Conservation (phyloP, 495 filamentous ascomycete species). For the Annulohypoxylon bovei region DNA sequence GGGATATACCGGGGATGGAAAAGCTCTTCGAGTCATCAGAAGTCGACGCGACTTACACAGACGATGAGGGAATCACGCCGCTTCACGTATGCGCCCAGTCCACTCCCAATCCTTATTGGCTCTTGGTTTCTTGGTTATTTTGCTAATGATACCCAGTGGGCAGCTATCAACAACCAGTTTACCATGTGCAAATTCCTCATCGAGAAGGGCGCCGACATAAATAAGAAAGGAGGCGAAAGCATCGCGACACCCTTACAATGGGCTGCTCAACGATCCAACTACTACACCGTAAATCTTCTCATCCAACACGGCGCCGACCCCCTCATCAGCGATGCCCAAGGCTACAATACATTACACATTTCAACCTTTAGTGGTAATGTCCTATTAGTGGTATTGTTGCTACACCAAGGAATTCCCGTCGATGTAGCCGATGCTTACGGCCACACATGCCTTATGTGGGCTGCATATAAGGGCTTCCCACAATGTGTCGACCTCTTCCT, state of each 20-base stretch:
- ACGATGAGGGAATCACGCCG: slow-evolving; percentile 93
- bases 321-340: slow-evolving; percentile 86
- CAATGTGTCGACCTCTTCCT: slow-evolving; percentile 92
- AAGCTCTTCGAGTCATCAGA: slow-evolving; percentile 86
- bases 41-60: slow-evolving; percentile 79
- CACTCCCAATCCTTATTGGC: background rate
- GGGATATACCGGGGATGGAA: slow-evolving; percentile 87
- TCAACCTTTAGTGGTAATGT: slow-evolving; percentile 97
- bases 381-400: slow-evolving; percentile 81
- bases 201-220: slow-evolving; percentile 88
- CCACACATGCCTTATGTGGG: slow-evolving; percentile 97
- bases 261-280: slow-evolving; percentile 94
- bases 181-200: slow-evolving; percentile 95
- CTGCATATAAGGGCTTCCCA: slow-evolving; percentile 94
- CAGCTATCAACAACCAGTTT: slow-evolving; percentile 98
- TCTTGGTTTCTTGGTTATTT: background rate
- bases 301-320: slow-evolving; percentile 91
- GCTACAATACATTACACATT: slow-evolving; percentile 96
- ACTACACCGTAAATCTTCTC: slow-evolving; percentile 79
- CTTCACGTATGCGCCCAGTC: slow-evolving; percentile 76
- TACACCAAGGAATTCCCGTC: slow-evolving; percentile 93
- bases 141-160: slow-evolving; percentile 76
- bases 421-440: slow-evolving; percentile 88
- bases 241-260: slow-evolving; percentile 93
- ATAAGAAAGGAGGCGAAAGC: slow-evolving; percentile 93